A percentile compares a stretch with the other conserved stretches of the same genome.
phyloP scores from a whole-genome alignment of 2,329 filamentous ascomycete species.

The Macroventuria anomochaeta region DNA sequence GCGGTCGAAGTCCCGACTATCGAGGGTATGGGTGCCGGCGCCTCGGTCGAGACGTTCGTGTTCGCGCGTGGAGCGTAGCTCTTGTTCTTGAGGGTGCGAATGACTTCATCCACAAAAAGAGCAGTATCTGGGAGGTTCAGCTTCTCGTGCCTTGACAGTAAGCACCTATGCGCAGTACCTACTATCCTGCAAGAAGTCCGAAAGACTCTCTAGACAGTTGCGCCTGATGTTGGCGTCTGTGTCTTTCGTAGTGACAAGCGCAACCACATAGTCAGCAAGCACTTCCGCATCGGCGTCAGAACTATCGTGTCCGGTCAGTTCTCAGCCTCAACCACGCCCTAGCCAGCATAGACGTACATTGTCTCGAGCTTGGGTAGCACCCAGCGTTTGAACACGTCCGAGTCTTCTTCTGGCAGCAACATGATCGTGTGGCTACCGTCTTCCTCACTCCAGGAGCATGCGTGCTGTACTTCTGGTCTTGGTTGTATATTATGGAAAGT shows the following conservation, averaged over 20 bases:
- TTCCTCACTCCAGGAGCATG: background rate
- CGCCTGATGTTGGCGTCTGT: conserved; percentile 67
- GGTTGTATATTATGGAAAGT: background rate
- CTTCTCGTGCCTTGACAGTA: background rate
- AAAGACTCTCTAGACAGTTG: conserved; percentile 74
- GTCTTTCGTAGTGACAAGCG: conserved; percentile 70
- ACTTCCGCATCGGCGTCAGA: conserved; percentile 83
- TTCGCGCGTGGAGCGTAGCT: conserved; percentile 46
- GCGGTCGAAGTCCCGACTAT: conserved; percentile 30
- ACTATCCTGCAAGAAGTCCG: conserved; percentile 77
- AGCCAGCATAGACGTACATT: conserved; percentile 60
- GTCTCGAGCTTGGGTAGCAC: conserved; percentile 78
- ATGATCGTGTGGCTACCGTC: conserved; percentile 45
- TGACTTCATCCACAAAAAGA: conserved; percentile 73
- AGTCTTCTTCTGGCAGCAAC: conserved; percentile 62
- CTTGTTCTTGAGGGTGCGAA: conserved; percentile 68
- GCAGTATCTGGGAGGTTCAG: conserved; percentile 57
- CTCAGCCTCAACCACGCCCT: background rate
- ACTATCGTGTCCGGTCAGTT: conserved; percentile 50
- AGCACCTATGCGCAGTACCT: conserved; percentile 28
- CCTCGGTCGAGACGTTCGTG: conserved; percentile 22
- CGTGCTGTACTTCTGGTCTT: background rate
- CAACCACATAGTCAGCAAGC: conserved; percentile 83
- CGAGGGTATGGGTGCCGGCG: conserved; percentile 32
- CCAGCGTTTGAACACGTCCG: conserved; percentile 72